Conservation (phyloP, 306 rosid species). For the Vigna mungo region DNA sequence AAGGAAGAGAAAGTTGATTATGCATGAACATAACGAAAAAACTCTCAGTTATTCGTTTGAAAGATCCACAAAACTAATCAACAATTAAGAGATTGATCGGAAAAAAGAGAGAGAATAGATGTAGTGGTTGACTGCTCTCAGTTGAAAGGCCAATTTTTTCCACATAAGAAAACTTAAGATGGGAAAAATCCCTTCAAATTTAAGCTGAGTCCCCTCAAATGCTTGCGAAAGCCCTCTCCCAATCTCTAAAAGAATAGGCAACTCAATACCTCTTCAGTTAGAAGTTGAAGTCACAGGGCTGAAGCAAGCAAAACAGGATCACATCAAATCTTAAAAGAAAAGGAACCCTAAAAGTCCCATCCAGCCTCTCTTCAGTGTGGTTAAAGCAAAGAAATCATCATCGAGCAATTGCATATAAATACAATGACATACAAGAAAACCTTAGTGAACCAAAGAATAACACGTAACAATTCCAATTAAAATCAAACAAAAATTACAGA, state of each 20-base stretch:
- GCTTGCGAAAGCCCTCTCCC: slow-evolving; percentile 55
- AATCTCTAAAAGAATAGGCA: slow-evolving; percentile 48
- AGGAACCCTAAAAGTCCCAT: slow-evolving; percentile 25
- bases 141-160: slow-evolving; percentile 61
- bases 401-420: slow-evolving; percentile 48
- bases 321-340: background rate
- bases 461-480: background rate
- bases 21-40: too few species aligned
- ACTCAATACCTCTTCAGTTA: slow-evolving; percentile 42
- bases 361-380: slow-evolving; percentile 68
- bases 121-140: slow-evolving; percentile 55
- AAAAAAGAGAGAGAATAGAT: background rate
- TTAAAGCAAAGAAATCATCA: slow-evolving; percentile 83
- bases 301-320: slow-evolving; percentile 48
- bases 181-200: slow-evolving; percentile 23
- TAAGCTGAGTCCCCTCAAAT: slow-evolving; percentile 38
- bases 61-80: too few species aligned
- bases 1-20: too few species aligned
- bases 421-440: background rate
- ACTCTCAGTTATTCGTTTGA: too few species aligned
- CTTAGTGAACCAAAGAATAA: too few species aligned
- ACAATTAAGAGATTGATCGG: too few species aligned
- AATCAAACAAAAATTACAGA: background rate
- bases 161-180: slow-evolving; percentile 54
- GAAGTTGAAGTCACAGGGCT: slow-evolving; percentile 47